Evolutionary conservation across 2,329 filamentous ascomycete species (phyloP), one percentile per base, ranked within the genome.

Genomic region (Nothophoma quercina): DNA sequence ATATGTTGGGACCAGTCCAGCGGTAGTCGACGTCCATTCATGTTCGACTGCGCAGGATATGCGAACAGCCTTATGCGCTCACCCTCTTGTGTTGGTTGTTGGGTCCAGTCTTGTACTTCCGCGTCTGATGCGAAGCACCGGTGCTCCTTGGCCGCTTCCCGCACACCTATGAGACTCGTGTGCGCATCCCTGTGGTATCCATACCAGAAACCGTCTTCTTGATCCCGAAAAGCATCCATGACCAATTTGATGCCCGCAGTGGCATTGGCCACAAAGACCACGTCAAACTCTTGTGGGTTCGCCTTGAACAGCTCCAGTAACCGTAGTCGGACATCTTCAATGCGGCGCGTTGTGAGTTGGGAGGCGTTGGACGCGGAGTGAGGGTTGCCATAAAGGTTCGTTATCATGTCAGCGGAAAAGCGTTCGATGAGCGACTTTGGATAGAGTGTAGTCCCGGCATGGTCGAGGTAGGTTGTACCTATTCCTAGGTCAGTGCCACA

Each of bases 261-360:
- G 16, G 93, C 90, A 73, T 98, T 98, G 28, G 91, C 87, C 21
- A 96, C 91, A 70, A 98, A 98, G 1, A 97, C 85, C 2, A 98
- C 75, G 64, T 97, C 93, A 63, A 95, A 98, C 1, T 90, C 81
- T 8, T 86, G 82, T 2, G 93, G 90, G 58, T 92, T 86, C 2
- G 92, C 93, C 34, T 88, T 87, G 75, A 97, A 92, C 65, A 96
- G 91, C 2, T 79, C 79, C 25, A 98, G 77, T 2, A 90, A 80
- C 12, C 85, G 82, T 28, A 91, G 75, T 7, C 93, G 85, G 23
- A 88, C 79, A 71, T 93, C 85, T 59, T 96, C 92, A 50, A 96
- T 85, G 5, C 88, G 83, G 1, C 83, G 81, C 0, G 89, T 88
- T 0, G 90, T 88, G 25, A 87, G 80, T 67, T 95, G 91, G 0